Evolutionary conservation across 1,284 basidiomycete genomes (phyloP).

Genomic region (Marasmius sp.): DNA sequence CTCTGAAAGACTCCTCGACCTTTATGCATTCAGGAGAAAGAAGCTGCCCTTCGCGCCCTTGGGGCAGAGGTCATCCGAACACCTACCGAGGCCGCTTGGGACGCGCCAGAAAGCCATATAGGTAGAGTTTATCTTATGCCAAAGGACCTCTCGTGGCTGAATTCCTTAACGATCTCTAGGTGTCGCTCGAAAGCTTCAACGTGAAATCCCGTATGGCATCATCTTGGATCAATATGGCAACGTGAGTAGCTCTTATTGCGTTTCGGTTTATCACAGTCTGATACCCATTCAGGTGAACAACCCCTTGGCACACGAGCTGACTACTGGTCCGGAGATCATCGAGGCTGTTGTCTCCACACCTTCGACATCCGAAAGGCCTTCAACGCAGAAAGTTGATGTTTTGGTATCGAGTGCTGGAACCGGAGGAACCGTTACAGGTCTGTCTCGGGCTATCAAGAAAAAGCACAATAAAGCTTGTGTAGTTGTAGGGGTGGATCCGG

Average conservation of each 20-base stretch:
- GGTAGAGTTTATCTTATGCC: constrained; percentile 54
- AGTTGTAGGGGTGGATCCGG: constrained; percentile 90
- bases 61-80: constrained; percentile 95
- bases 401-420: constrained; percentile 92
- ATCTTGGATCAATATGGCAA: constrained; percentile 92
- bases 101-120: constrained; percentile 87
- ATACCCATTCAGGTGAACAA: constrained; percentile 64
- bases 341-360: constrained; percentile 66
- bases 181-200: constrained; percentile 76
- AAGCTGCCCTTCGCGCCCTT: constrained; percentile 86
- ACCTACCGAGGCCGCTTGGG: constrained; percentile 86
- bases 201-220: constrained; percentile 81
- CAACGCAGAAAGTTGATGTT: constrained; percentile 77
- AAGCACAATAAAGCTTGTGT: constrained; percentile 67
- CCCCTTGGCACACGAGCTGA: constrained; percentile 85
- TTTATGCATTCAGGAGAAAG: constrained; percentile 73
- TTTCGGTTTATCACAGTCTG: neutral
- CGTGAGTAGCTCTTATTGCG: constrained; percentile 37
- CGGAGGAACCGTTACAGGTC: constrained; percentile 90
- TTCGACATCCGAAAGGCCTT: constrained; percentile 52
- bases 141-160: constrained; percentile 64
- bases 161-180: constrained; percentile 80
- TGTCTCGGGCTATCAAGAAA: constrained; percentile 83
- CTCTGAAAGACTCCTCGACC: neutral
- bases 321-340: constrained; percentile 89